phyloP scores from a whole-genome alignment of 2,329 filamentous ascomycete genomes.

The Truncatella angustata region DNA sequence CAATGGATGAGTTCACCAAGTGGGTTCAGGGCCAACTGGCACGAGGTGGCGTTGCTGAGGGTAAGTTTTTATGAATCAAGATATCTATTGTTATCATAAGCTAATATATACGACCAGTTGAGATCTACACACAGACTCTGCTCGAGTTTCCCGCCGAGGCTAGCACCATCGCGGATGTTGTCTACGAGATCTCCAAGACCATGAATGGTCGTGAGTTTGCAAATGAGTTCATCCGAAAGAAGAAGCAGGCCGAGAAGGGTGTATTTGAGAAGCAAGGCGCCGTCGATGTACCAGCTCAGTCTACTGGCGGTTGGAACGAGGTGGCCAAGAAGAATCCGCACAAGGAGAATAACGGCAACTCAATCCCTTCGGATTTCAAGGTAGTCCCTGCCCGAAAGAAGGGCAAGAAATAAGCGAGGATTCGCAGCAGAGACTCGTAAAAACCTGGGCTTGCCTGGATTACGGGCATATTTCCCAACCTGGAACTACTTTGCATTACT shows the following conservation, averaged over 20 bases:
- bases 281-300: slow-evolving; percentile 36
- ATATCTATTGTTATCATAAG: neutral
- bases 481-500: too few relatives aligned
- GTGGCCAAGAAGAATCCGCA: slow-evolving; percentile 87
- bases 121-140: slow-evolving; percentile 76
- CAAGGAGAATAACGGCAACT: slow-evolving; percentile 44
- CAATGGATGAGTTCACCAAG: slow-evolving; percentile 90
- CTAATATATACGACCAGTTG: slow-evolving; percentile 55
- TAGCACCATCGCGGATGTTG: slow-evolving; percentile 82
- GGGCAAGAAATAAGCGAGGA: slow-evolving; percentile 71
- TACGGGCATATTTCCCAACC: too few relatives aligned
- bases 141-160: slow-evolving; percentile 73
- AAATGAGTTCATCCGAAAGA: slow-evolving; percentile 89
- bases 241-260: slow-evolving; percentile 90
- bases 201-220: slow-evolving; percentile 93
- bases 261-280: slow-evolving; percentile 70
- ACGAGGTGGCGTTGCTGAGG: slow-evolving; percentile 60
- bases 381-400: slow-evolving; percentile 93
- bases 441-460: too few relatives aligned
- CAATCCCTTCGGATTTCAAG: slow-evolving; percentile 72
- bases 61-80: slow-evolving; percentile 38
- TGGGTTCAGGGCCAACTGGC: slow-evolving; percentile 82
- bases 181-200: slow-evolving; percentile 83
- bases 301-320: slow-evolving; percentile 78
- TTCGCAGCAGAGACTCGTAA: too few relatives aligned